Percentiles rank a stretch among this genome's conserved stretches.
Conservation (phyloP, 2,329 filamentous ascomycete genomes). For the Fusarium nisikadoi region DNA sequence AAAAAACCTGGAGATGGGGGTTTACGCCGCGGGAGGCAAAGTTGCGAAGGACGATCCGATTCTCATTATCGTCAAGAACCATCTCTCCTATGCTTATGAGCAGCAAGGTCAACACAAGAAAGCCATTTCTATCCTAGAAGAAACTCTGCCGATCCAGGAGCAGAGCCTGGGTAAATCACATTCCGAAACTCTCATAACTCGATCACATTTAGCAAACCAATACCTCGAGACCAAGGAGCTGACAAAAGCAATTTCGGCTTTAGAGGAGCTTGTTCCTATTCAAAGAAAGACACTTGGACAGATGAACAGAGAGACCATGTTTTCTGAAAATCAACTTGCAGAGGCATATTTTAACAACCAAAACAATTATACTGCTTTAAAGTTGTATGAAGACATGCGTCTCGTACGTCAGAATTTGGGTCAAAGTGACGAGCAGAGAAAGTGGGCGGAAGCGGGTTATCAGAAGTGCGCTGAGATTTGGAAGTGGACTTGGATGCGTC, state of each 20-base stretch:
- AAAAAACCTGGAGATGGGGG: fast-evolving
- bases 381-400: not conserved
- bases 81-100: not conserved
- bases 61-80: fast-evolving
- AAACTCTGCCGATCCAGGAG: fast-evolving
- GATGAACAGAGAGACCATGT: fast-evolving
- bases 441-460: not conserved
- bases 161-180: fast-evolving
- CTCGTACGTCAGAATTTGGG: not conserved
- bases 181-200: not conserved
- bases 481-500: not conserved
- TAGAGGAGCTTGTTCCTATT: fast-evolving
- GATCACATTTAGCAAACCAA: not conserved
- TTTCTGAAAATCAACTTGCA: not conserved
- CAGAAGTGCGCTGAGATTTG: not conserved
- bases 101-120: fast-evolving
- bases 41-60: fast-evolving
- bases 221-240: not conserved
- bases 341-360: fast-evolving
- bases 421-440: not conserved
- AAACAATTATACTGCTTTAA: fast-evolving
- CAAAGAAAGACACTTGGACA: not conserved
- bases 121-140: fast-evolving
- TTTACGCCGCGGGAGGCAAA: fast-evolving
- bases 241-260: fast-evolving